Base-by-base conservation (phyloP, 768 basidiomycete species). In the Serpula lacrymans region DNA sequence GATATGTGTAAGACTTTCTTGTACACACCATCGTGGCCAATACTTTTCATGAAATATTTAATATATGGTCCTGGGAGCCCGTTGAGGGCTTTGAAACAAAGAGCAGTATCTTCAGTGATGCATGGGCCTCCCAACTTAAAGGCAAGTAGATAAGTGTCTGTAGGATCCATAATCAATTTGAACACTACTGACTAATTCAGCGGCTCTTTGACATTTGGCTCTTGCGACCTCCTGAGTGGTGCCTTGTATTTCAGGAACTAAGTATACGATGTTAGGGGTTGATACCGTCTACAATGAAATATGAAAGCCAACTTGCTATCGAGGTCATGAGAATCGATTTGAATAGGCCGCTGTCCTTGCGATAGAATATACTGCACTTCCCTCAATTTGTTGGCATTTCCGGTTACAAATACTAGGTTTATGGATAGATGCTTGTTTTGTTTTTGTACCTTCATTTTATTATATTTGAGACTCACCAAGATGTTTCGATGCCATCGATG, bases 1-100 rank as follows among this genome's bases (percentile, higher is more conserved):
- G 18, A 26, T 41, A 21, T 21, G n/a, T 22, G 16, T n/a, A n/a
- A n/a, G n/a, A n/a, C n/a, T n/a, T n/a, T n/a, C n/a, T n/a, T 9
- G 12, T 24, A 49, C 70, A 39, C 41, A 69, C 95, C 95, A 47
- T 89, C 82, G 58, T 91, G 89, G 2, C 95, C 95, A 5, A 97
- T 62, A 18, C 73, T 74, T 31, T 74, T 72, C 62, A 97, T 67
- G 62, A 99, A 99, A 48, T 89, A 72, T 55, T 99, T 99, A 72
- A 99, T 94, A 65, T 95, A 99, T 0, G 95, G 95, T 0, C 96
- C 96, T 2, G 96, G 96, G 3, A 99, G 76, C 0, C 92, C 95
- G 14, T 83, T 78, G 13, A 98, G 69, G 0, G 96, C 93, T 45
- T 82, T 78, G 55, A 90, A 98, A 50, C 85, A 89, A 5, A 99